Percentiles rank a stretch among this genome's conserved stretches.
These are phyloP conservation scores for Tagetes patula DNA, from an alignment of 129 eudicot genomes.

Conservation along the genomic window DNA sequence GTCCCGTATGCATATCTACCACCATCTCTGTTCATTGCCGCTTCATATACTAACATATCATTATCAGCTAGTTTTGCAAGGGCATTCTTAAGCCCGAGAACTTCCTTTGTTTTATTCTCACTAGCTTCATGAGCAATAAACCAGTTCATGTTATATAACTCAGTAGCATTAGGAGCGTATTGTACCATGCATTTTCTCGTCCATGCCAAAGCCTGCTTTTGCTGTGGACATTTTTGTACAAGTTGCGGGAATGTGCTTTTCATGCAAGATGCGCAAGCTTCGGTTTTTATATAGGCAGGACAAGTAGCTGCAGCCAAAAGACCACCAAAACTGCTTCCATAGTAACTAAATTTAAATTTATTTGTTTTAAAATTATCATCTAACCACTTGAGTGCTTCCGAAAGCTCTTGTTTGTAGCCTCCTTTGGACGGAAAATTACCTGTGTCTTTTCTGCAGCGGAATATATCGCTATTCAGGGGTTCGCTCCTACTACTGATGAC, in stretches of 20 bases:
- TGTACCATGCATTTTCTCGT: background rate
- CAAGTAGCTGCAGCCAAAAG: background rate
- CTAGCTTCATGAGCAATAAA: background rate
- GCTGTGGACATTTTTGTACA: background rate
- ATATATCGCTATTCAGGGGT: no score
- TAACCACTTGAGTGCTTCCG: background rate
- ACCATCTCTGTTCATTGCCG: no score
- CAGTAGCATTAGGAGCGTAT: background rate
- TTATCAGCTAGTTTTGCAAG: background rate
- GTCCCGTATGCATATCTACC: background rate
- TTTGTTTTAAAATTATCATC: no score
- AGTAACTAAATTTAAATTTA: no score
- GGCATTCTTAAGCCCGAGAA: background rate
- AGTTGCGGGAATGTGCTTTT: background rate
- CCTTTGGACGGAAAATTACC: background rate
- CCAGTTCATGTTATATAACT: background rate
- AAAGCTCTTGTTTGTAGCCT: background rate
- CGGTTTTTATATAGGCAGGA: background rate
- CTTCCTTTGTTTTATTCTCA: background rate
- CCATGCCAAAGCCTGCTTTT: background rate
- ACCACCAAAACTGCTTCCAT: background rate
- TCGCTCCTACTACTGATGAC: no score
- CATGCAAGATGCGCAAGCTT: background rate
- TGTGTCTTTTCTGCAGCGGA: background rate
- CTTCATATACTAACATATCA: background rate